Evolutionary conservation across 2,329 filamentous ascomycete genomes (phyloP).

Genomic region (Onygena corvina): DNA sequence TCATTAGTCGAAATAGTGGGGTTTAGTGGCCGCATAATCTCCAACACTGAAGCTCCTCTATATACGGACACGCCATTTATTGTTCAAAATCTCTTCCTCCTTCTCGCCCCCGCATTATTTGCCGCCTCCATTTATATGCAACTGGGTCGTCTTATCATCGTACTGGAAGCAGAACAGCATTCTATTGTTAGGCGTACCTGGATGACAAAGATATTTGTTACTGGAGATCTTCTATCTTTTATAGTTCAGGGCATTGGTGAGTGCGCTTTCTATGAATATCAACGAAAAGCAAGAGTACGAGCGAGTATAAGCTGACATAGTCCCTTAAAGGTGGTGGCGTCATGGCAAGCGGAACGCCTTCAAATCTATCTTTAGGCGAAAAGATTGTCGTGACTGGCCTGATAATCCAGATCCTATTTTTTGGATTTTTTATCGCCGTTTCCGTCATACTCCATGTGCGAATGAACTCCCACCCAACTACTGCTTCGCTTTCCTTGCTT

Average conservation of each 20-base stretch:
- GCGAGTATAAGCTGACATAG: not conserved
- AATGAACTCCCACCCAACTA: slow-evolving; percentile 26
- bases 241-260: slow-evolving; percentile 22
- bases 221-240: slow-evolving; percentile 23
- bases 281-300: not conserved
- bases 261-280: not conserved
- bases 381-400: slow-evolving; percentile 45
- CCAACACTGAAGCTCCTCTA: slow-evolving; percentile 22
- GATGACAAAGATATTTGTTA: slow-evolving; percentile 24
- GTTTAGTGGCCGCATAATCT: slow-evolving; percentile 38
- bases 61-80: slow-evolving; percentile 20
- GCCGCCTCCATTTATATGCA: slow-evolving; percentile 25
- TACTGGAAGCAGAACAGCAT: slow-evolving; percentile 16
- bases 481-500: not conserved
- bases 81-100: slow-evolving; percentile 23
- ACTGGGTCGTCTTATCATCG: slow-evolving; percentile 20
- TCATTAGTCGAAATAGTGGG: slow-evolving; percentile 40
- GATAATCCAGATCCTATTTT: slow-evolving; percentile 46
- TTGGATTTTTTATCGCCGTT: slow-evolving; percentile 44
- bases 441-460: slow-evolving; percentile 40
- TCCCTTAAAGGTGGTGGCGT: slow-evolving; percentile 21
- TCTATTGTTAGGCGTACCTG: slow-evolving; percentile 19
- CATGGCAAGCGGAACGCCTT: slow-evolving; percentile 18
- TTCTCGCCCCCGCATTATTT: slow-evolving; percentile 23
- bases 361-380: slow-evolving; percentile 16